Percentiles rank a stretch among this genome's conserved stretches.
Conservation (phyloP, 768 basidiomycete species). For the Tricholoma terreum region DNA sequence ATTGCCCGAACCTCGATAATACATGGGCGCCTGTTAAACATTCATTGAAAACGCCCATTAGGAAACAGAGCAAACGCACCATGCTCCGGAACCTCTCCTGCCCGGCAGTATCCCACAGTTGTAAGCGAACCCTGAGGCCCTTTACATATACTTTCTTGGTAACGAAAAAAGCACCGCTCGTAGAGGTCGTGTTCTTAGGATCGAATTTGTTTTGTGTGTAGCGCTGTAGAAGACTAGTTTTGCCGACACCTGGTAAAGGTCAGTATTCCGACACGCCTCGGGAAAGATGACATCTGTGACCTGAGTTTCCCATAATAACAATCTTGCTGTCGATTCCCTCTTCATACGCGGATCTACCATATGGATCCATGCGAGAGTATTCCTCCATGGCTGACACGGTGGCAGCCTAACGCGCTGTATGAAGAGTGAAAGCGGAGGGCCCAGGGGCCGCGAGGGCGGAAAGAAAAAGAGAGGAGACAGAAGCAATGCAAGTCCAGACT, state of each 20-base stretch:
- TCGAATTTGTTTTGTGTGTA: conserved; percentile 91
- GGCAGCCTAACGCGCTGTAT: conserved; percentile 15
- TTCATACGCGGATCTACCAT: conserved; percentile 67
- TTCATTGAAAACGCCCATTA: conserved; percentile 8
- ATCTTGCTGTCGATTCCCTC: conserved; percentile 92
- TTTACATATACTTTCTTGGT: conserved; percentile 88
- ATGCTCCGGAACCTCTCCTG: conserved; percentile 92
- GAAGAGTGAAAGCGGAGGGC: conserved; percentile 23
- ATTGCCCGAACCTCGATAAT: conserved; percentile 64
- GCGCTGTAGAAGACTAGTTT: conserved; percentile 86
- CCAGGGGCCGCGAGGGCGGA: conserved; percentile 49
- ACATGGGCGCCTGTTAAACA: conserved; percentile 79
- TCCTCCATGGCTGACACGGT: conserved; percentile 46
- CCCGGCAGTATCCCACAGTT: conserved; percentile 92
- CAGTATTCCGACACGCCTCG: conserved; percentile 4
- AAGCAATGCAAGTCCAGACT: conserved; percentile 29
- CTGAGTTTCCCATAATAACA: conserved; percentile 87
- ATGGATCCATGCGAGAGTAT: conserved; percentile 61
- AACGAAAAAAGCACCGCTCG: conserved; percentile 91
- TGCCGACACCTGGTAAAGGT: conserved; percentile 68
- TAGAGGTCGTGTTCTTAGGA: conserved; percentile 84
- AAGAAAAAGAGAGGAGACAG: conserved; percentile 28
- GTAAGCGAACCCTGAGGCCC: conserved; percentile 80
- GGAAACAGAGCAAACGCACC: conserved; percentile 43
- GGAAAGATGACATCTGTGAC: conserved; percentile 37